Conservation (phyloP, 768 basidiomycete species). For the Pholiota molesta region DNA sequence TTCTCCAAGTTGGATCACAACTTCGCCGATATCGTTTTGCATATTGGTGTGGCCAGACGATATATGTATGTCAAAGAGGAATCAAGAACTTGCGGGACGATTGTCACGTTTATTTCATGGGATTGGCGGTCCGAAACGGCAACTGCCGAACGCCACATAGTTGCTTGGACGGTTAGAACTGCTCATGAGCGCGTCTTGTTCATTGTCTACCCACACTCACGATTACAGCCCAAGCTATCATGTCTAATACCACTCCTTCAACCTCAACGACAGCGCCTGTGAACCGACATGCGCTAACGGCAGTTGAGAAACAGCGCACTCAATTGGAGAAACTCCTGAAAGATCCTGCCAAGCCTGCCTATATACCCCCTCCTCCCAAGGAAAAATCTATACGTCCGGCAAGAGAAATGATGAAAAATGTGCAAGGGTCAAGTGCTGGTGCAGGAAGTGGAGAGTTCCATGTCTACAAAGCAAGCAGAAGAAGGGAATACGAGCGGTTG, state of each 20-base stretch:
- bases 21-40: conserved; percentile 38
- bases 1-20: conserved; percentile 58
- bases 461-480: conserved; percentile 93
- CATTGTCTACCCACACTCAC: background rate
- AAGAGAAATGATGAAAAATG: conserved; percentile 99
- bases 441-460: conserved; percentile 98
- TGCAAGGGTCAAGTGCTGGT: conserved; percentile 96
- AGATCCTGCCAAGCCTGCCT: conserved; percentile 83
- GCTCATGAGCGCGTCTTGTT: too few species aligned
- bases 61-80: too few species aligned
- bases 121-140: too few species aligned
- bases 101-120: too few species aligned
- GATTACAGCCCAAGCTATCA: background rate
- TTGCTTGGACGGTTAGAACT: too few species aligned
- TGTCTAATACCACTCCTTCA: conserved; percentile 18
- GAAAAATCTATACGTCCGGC: conserved; percentile 82
- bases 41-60: background rate
- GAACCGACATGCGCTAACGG: conserved; percentile 53
- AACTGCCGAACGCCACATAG: too few species aligned
- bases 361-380: conserved; percentile 79
- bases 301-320: conserved; percentile 53
- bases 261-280: conserved; percentile 26
- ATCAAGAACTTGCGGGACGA: too few species aligned
- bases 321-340: conserved; percentile 90
- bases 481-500: conserved; percentile 93